Base-by-base conservation (phyloP, 78 protist species). In the Dictyostelium citrinum region DNA sequence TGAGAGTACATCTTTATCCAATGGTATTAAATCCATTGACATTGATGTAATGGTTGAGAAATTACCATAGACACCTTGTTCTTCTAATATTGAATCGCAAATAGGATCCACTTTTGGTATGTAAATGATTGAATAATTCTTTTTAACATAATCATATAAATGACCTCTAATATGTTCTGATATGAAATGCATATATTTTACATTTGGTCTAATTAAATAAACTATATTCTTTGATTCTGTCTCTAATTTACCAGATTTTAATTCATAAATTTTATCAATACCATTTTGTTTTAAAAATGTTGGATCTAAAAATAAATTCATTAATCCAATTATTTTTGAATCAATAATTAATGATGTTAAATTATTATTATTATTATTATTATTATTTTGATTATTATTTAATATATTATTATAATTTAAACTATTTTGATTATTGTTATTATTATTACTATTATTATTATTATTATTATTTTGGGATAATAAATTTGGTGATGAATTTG, bases 1-100 rank as follows among this genome's bases (percentile, higher is more conserved):
- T 29, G 98, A 94, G 10, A 98, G 83, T 17, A 98, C 82, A 70
- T 98, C 99, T 45, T 88, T 86, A 29, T 98, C 99, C 43, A 96
- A 70, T 2, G 99, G 98, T 17, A 98, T 22, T 11, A 98, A 35
- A 58, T 96, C 98, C 9, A 98, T 27, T 4, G 85, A 85, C 61
- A 83, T 17, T 71, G 74, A 78, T 16, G 91, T 72, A 11, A 64
- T 60, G 3, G 90, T 31, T 14, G 17, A 3, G 22, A 96, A 58
- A 10, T 51, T 77, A 51, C 81, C 90, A 41, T 55, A 68, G 3
- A 97, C 98, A 31, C 98, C 99, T 60, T 51, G 90, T 24, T 97
- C 98, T 29, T 96, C 97, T 24, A 98, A 95, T 17, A 96, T 84
- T 11, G 91, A 77, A 31, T 97, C 91, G 83, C 98, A 97, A 45